Conservation (phyloP, 225 moss, liverwort and hornwort species). For the Straminergon stramineum region DNA sequence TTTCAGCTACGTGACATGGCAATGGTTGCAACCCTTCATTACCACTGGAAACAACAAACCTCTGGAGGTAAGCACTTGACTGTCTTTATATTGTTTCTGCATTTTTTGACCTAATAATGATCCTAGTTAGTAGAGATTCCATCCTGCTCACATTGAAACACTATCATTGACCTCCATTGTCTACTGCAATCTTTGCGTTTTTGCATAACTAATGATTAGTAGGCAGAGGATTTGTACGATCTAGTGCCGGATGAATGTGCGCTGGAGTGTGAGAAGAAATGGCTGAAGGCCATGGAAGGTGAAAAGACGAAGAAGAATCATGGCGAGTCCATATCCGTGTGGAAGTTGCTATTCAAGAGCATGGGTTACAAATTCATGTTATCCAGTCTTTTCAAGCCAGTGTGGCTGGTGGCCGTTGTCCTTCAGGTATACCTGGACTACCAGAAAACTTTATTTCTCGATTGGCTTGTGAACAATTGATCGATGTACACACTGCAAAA, state of each 20-base stretch:
- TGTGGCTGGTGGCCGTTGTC: constrained; percentile 35
- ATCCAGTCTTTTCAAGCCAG: constrained; percentile 22
- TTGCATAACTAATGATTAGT: not conserved
- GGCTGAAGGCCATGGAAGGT: constrained; percentile 25
- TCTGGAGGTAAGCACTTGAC: constrained; percentile 16
- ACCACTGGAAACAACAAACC: constrained; percentile 24
- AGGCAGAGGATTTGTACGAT: constrained; percentile 69
- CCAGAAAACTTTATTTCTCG: not conserved
- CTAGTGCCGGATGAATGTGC: constrained; percentile 48
- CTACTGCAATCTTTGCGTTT: not conserved
- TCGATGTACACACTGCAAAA: not conserved
- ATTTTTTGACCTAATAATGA: not conserved
- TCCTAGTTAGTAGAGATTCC: not conserved
- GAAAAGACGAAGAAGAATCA: not conserved
- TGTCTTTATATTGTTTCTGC: not conserved
- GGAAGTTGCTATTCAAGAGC: constrained; percentile 22
- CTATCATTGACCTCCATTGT: not conserved
- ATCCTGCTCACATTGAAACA: not conserved
- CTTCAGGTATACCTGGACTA: constrained; percentile 19
- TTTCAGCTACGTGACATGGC: constrained; percentile 32
- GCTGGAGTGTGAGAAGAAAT: constrained; percentile 31
- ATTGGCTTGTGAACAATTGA: not conserved
- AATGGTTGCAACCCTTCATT: constrained; percentile 50
- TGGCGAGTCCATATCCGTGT: constrained; percentile 19
- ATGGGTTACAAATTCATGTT: constrained; percentile 39